Conservation (phyloP, 148 eudicot species). For the Heliosperma pusillum region DNA sequence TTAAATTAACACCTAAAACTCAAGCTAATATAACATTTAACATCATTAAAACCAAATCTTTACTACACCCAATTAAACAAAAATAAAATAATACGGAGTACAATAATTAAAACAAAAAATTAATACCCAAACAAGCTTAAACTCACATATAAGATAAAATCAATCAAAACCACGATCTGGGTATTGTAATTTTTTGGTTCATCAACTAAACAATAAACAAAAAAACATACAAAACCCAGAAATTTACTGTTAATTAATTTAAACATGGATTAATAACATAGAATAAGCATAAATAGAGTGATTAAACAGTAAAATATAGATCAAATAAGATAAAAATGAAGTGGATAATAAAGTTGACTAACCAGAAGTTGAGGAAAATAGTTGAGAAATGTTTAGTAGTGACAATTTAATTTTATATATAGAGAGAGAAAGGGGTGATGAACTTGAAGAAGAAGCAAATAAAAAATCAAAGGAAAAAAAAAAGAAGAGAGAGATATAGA, state of each 20-base stretch:
- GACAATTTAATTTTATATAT: background rate
- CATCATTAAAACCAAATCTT: background rate
- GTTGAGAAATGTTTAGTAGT: conserved; percentile 7
- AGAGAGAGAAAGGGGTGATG: conserved; percentile 7
- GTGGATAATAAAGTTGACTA: conserved; percentile 8
- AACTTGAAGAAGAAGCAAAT: background rate
- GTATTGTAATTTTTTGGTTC: background rate
- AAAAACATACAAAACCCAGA: background rate
- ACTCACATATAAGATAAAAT: background rate
- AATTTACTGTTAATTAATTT: background rate
- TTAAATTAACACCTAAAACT: background rate
- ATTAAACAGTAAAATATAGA: background rate
- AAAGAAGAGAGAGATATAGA: background rate
- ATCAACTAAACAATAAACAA: background rate
- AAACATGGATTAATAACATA: background rate
- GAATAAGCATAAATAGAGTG: background rate
- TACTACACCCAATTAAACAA: background rate
- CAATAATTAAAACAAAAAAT: background rate
- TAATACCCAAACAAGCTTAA: background rate
- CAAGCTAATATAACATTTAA: background rate
- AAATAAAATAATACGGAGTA: too few species aligned
- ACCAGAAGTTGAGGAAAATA: conserved; percentile 1
- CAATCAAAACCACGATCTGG: conserved; percentile 1
- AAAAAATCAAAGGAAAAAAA: background rate
- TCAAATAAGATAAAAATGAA: background rate